Base-by-base conservation (phyloP, 1,284 basidiomycete genomes). In the Inonotus obliquus region DNA sequence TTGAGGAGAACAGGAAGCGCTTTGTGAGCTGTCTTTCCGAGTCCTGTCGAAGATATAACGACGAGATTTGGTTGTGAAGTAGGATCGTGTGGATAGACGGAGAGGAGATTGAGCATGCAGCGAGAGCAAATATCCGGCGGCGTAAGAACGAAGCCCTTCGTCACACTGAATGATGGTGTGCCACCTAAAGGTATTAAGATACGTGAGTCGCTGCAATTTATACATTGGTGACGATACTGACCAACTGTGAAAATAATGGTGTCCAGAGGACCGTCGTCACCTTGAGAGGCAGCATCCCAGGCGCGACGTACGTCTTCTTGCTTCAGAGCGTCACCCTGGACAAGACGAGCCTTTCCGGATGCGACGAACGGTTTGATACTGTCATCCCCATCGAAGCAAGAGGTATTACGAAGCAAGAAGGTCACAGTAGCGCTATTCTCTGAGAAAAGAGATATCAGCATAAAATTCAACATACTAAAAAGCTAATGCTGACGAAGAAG, bases 321-420 rank as follows among this genome's bases (percentile, higher is more conserved):
- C 19, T 74, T 73, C 19, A 82, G 71, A 1, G 78, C 82, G 67
- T 85, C 82, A n/a, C 82, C 83, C 64, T 77, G 72, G 17, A 84
- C 72, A 32, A 84, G 69, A 14, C 69, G 70, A 0, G 77, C 81
- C 63, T 75, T 75, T 17, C 81, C 80, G 0, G 72, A 73, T 58
- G 70, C 66, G 59, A 83, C 63, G 63, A 77, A 77, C 4, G 62
- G 61, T 62, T 80, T 75, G 41, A 85, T 77, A 2, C 61, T 66
- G 13, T 71, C 69, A 64, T 85, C 79, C 4, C 71, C 64, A 62
- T 84, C 79, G 62, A 85, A 83, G 1, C 71, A 72, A 9, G 71
- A 65, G 4, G 75, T 70, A 1, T 70, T 73, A 10, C 82, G 79
- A 4, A 84, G 73, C 17, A 84, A 74, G 66, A 81, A 82, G 0